Conservation (phyloP, 139 green algal species). For the Chlorella sp. region DNA sequence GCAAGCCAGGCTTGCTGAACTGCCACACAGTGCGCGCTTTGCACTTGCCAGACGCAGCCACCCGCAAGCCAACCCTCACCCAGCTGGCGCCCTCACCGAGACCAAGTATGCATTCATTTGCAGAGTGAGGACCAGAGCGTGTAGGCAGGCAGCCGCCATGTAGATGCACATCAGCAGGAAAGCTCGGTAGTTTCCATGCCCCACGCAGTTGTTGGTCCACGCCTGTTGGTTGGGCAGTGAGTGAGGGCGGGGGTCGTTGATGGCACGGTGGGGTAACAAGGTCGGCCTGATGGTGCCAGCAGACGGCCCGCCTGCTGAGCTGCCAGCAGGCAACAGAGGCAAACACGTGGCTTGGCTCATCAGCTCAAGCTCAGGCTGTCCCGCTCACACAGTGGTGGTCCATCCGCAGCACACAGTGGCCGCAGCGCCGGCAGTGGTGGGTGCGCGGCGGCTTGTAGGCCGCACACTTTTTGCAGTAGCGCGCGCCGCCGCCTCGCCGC, state of each 20-base stretch:
- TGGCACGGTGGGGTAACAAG: too few species aligned
- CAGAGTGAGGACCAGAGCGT: constrained; percentile 24
- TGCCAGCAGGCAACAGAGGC: too few species aligned
- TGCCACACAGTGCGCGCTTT: too few species aligned
- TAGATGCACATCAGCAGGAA: constrained; percentile 78
- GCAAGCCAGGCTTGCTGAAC: too few species aligned
- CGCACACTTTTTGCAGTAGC: constrained; percentile 89
- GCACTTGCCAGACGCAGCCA: too few species aligned
- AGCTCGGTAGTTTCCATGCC: constrained; percentile 89
- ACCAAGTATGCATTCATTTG: constrained; percentile 8
- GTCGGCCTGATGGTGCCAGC: too few species aligned
- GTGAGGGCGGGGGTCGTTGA: constrained; percentile 43
- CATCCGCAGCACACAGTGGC: constrained; percentile 83
- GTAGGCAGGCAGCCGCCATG: constrained; percentile 18
- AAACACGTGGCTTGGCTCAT: too few species aligned
- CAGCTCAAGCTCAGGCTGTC: too few species aligned
- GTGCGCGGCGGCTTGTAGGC: constrained; percentile 82
- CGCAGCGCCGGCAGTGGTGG: constrained; percentile 92
- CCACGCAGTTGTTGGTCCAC: constrained; percentile 93
- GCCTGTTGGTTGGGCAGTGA: constrained; percentile 64
- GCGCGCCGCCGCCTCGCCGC: neutral
- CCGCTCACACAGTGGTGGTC: constrained; percentile 57
- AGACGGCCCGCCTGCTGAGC: too few species aligned
- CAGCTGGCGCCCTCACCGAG: neutral
- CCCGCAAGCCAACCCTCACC: too few species aligned